phyloP scores from a whole-genome alignment of 441 rosid species.

The Euphorbia schlechtendalii region DNA sequence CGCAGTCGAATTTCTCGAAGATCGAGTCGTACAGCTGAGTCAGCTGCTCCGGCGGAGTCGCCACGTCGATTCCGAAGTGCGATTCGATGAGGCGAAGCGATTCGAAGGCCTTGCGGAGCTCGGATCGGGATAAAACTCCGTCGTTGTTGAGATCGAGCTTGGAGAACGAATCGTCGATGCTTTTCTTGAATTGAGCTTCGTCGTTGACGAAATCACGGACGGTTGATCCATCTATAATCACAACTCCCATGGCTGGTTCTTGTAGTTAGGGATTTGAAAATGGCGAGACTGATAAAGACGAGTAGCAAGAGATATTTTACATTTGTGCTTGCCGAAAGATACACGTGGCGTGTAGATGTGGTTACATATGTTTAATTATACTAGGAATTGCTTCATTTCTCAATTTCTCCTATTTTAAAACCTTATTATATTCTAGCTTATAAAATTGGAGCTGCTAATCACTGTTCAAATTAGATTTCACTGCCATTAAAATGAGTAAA shows the following conservation, averaged over 20 bases:
- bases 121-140: constrained; percentile 67
- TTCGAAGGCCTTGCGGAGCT: constrained; percentile 71
- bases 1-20: constrained; percentile 70
- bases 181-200: constrained; percentile 55
- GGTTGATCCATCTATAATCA: constrained; percentile 74
- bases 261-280: background rate
- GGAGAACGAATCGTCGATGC: constrained; percentile 44
- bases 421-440: too few relatives aligned
- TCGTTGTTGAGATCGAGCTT: constrained; percentile 62
- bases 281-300: background rate
- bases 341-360: background rate
- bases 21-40: constrained; percentile 63
- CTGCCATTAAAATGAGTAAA: too few relatives aligned
- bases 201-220: constrained; percentile 57
- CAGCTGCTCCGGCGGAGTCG: constrained; percentile 54
- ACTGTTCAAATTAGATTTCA: too few relatives aligned
- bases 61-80: constrained; percentile 67
- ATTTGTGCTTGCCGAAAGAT: background rate
- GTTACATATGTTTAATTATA: background rate
- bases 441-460: too few relatives aligned
- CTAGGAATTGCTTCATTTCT: too few relatives aligned
- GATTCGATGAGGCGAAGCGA: constrained; percentile 61
- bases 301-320: background rate
- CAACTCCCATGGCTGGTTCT: constrained; percentile 54
- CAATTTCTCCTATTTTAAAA: too few relatives aligned